Base-by-base conservation (phyloP, 768 basidiomycete species). In the Cystobasidium ongulense region DNA sequence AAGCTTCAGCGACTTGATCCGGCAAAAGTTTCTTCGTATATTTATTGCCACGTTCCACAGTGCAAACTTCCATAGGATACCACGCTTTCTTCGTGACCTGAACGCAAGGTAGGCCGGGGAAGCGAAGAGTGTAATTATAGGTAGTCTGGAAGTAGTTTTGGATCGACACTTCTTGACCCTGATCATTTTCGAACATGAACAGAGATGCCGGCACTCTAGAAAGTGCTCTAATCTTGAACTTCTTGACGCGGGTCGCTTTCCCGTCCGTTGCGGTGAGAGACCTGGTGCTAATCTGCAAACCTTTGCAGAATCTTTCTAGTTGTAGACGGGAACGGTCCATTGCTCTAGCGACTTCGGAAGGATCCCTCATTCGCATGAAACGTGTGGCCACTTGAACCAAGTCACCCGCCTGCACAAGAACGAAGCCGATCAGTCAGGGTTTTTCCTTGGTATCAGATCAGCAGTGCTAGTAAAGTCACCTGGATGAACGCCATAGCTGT, bases 281-380 rank as follows among this genome's bases (percentile, higher is more conserved):
- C 25, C 43, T 46, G 57, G 74, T 59, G 17, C 25, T 5, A 46
- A 76, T 66, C 54, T 74, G 43, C 73, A 77, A 17, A 81, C 81
- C 8, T 76, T 82, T 25, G 81, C 82, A 57, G 80, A 83, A 76
- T 81, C 82, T 25, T 81, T 96, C 80, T 84, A 84, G 79, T 91
- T 89, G 88, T 50, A 77, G 57, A 35, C 43, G 54, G 27, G 25
- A 63, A 0, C 29, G 27, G 25, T 71, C 46, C 31, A 71, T 59
- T 5, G 11, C 13, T 10, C 67, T 50, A 1, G 54, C 64, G n/a
- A 77, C 63, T 15, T 75, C 38, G n/a, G 0, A 3, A 23, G 59
- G 50, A 4, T 39, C 43, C 21, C 35, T 38, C 25, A 75, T 68
- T 10, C 53, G 61, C 25, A 72, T 46, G 70, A 74, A 77, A 36